Evolutionary conservation across 305 asterid species (phyloP).

Genomic region (Fraxinus sp.): DNA sequence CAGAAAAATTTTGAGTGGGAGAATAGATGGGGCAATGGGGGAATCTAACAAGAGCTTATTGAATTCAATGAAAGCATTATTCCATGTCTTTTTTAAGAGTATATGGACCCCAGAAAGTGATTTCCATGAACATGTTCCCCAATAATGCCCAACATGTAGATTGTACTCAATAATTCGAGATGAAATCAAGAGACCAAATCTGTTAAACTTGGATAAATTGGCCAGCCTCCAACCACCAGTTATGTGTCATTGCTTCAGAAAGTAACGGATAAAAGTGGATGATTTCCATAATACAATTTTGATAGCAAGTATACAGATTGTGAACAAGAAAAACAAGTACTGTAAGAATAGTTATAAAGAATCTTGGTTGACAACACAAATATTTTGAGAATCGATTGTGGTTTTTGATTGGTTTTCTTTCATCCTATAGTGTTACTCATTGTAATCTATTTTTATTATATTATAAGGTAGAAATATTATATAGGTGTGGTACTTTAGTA

Average conservation of each 20-base stretch:
- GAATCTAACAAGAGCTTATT: conserved; percentile 19
- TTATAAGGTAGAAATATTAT: no score
- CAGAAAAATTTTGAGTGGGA: conserved; percentile 8
- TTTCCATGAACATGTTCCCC: conserved; percentile 17
- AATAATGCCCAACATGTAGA: conserved; percentile 28
- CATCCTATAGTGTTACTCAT: background rate
- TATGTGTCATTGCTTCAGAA: background rate
- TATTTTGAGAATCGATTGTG: conserved; percentile 13
- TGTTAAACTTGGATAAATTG: background rate
- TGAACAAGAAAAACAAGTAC: background rate
- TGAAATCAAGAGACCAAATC: conserved; percentile 17
- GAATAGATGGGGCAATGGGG: conserved; percentile 21
- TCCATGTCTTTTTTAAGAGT: conserved; percentile 13
- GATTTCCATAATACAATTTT: background rate
- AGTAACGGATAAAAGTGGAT: background rate
- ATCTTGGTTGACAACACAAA: background rate
- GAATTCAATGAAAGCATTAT: conserved; percentile 25
- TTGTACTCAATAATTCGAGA: background rate
- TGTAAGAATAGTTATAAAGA: background rate
- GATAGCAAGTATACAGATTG: background rate
- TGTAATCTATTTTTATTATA: background rate
- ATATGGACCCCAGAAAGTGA: background rate
- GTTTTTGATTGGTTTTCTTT: background rate
- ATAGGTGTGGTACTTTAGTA: background rate
- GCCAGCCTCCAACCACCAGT: background rate